Conservation (phyloP, 129 eudicot genomes). For the Logfia minima region DNA sequence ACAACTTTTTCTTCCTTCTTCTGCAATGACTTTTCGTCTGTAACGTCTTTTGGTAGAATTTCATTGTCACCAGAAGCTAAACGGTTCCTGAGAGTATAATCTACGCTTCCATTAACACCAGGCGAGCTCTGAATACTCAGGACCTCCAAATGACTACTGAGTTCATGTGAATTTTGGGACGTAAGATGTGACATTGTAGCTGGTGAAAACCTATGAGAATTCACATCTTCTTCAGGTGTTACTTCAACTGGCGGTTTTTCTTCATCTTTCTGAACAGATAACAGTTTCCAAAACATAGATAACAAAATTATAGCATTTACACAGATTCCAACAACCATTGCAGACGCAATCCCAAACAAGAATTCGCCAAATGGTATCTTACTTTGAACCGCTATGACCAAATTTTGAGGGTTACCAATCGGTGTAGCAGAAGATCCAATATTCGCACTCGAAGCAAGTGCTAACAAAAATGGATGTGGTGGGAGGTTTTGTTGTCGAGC, state of each 20-base stretch:
- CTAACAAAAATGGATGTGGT: slow-evolving; percentile 81
- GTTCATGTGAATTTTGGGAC: slow-evolving; percentile 48
- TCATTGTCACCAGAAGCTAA: slow-evolving; percentile 40
- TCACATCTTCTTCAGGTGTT: slow-evolving; percentile 59
- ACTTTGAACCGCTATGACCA: slow-evolving; percentile 85
- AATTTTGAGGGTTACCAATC: slow-evolving; percentile 89
- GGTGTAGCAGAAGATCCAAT: slow-evolving; percentile 97
- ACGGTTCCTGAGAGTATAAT: slow-evolving; percentile 54
- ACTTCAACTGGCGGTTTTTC: slow-evolving; percentile 58
- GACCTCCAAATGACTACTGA: slow-evolving; percentile 34
- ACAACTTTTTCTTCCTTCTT: slow-evolving; percentile 31
- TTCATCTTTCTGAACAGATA: slow-evolving; percentile 67
- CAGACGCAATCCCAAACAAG: slow-evolving; percentile 59
- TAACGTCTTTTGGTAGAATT: slow-evolving; percentile 42
- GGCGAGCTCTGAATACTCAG: slow-evolving; percentile 37
- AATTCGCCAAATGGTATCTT: slow-evolving; percentile 72
- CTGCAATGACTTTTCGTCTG: slow-evolving; percentile 19
- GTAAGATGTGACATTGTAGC: slow-evolving; percentile 80
- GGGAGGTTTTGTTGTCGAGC: slow-evolving; percentile 95
- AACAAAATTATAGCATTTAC: slow-evolving; percentile 69
- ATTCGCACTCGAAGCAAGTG: slow-evolving; percentile 92
- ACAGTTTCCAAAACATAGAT: slow-evolving; percentile 79
- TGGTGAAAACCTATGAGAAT: slow-evolving; percentile 78
- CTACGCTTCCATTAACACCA: slow-evolving; percentile 23
- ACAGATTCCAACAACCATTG: slow-evolving; percentile 70